Percentiles rank a stretch among this genome's conserved stretches.
These are phyloP conservation scores for Microcos paniculata DNA, from an alignment of 345 rosid species.

Conservation along the genomic window DNA sequence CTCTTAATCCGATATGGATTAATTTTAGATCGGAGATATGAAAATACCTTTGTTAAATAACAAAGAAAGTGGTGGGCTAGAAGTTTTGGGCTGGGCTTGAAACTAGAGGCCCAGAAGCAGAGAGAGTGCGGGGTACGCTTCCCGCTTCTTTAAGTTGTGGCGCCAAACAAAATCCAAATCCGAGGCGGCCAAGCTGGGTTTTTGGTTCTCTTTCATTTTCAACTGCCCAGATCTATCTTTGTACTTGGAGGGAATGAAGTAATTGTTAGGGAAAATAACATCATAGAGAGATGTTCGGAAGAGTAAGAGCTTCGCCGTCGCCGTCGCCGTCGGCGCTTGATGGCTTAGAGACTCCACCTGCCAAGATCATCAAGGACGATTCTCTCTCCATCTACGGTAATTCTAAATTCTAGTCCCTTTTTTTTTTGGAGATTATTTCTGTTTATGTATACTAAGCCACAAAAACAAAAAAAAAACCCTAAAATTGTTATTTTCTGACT, in stretches of 20 bases:
- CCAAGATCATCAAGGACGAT: slow-evolving; percentile 78
- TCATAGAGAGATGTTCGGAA: slow-evolving; percentile 56
- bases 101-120: too few relatives aligned
- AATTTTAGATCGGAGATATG: too few relatives aligned
- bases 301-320: slow-evolving; percentile 60
- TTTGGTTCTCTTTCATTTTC: neutral
- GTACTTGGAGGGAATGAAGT: neutral
- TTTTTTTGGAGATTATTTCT: neutral
- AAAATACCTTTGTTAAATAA: too few relatives aligned
- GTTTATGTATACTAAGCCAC: neutral
- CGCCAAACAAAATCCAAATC: slow-evolving; percentile 2
- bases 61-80: neutral
- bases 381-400: slow-evolving; percentile 84
- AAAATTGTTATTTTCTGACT: neutral
- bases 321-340: slow-evolving; percentile 58
- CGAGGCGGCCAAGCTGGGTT: too few relatives aligned
- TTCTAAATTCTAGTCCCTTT: neutral
- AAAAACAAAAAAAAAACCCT: neutral
- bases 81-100: neutral
- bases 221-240: neutral
- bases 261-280: neutral
- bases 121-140: neutral
- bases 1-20: too few relatives aligned
- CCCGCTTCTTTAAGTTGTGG: slow-evolving; percentile 6
- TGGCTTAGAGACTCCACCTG: slow-evolving; percentile 50